Evolutionary conservation across 805 yeast genomes (phyloP).

Genomic region (Wickerhamiella spandovensis): DNA sequence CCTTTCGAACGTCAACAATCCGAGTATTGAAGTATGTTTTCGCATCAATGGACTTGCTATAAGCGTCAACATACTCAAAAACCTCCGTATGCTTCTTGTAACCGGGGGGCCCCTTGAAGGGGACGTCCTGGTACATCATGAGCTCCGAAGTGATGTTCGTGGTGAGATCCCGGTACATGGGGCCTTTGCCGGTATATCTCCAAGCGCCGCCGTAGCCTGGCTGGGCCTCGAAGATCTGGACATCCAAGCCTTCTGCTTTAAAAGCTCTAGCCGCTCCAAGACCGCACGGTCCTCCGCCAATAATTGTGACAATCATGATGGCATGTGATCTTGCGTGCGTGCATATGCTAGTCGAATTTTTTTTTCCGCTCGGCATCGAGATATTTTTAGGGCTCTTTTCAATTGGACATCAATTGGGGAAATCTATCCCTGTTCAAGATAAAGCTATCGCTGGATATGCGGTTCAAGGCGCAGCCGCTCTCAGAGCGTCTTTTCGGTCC

Average conservation of each 20-base stretch:
- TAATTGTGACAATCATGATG: constrained; percentile 39
- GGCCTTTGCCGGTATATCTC: constrained; percentile 40
- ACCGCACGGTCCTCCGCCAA: constrained; percentile 75
- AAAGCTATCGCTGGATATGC: too few relatives aligned
- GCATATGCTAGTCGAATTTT: too few relatives aligned
- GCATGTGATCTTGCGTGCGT: background rate
- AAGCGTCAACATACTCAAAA: constrained; percentile 41
- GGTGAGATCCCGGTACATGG: constrained; percentile 54
- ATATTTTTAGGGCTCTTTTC: too few relatives aligned
- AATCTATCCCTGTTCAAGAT: too few relatives aligned
- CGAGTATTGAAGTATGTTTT: constrained; percentile 35
- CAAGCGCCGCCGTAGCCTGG: constrained; percentile 62
- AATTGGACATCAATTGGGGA: too few relatives aligned
- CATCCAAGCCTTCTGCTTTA: constrained; percentile 35
- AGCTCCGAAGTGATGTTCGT: constrained; percentile 53
- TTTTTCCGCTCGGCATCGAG: too few relatives aligned
- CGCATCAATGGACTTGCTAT: constrained; percentile 31
- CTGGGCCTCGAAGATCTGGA: constrained; percentile 50
- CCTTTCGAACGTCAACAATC: constrained; percentile 32
- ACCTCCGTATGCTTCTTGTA: constrained; percentile 56
- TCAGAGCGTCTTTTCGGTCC: too few relatives aligned
- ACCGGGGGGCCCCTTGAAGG: constrained; percentile 32
- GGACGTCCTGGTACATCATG: constrained; percentile 40
- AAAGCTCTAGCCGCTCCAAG: constrained; percentile 53
- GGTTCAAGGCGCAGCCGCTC: too few relatives aligned